These are phyloP conservation scores for Cladophialophora immunda DNA, from an alignment of 2,329 filamentous ascomycete species.

Conservation along the genomic window DNA sequence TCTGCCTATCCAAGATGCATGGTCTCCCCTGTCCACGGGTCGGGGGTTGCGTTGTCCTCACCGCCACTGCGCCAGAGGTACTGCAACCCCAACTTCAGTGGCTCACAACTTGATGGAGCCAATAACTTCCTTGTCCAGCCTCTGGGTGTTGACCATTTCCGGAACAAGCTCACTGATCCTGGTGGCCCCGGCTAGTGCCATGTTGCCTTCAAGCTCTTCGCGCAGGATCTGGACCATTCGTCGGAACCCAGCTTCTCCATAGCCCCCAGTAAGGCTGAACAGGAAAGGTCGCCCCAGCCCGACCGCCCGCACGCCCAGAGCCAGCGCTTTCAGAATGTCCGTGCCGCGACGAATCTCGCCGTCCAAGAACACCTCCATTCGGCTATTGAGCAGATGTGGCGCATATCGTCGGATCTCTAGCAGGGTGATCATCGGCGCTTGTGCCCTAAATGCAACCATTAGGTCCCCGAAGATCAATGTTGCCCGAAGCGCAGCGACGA, in stretches of 20 bases:
- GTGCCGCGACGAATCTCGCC: constrained; percentile 63
- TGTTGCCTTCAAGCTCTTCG: constrained; percentile 48
- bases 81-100: not conserved
- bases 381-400: constrained; percentile 58
- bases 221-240: constrained; percentile 48
- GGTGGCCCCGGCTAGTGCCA: constrained; percentile 46
- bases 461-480: not conserved
- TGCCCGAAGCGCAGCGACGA: not conserved
- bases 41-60: not conserved
- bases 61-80: not conserved
- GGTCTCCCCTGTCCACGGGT: not conserved
- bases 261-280: constrained; percentile 61
- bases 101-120: constrained; percentile 44
- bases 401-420: constrained; percentile 61
- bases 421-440: constrained; percentile 59
- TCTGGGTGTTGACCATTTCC: constrained; percentile 46
- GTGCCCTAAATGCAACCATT: constrained; percentile 41
- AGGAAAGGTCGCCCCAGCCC: constrained; percentile 63
- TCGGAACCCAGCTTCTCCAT: constrained; percentile 58
- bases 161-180: constrained; percentile 43
- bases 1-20: not conserved
- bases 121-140: constrained; percentile 46
- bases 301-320: constrained; percentile 62
- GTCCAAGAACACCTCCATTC: constrained; percentile 62
- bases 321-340: constrained; percentile 64